Percentiles rank a stretch among this genome's conserved stretches.
Conservation (phyloP, 352 stramenopile species). For the Albugo candida region DNA sequence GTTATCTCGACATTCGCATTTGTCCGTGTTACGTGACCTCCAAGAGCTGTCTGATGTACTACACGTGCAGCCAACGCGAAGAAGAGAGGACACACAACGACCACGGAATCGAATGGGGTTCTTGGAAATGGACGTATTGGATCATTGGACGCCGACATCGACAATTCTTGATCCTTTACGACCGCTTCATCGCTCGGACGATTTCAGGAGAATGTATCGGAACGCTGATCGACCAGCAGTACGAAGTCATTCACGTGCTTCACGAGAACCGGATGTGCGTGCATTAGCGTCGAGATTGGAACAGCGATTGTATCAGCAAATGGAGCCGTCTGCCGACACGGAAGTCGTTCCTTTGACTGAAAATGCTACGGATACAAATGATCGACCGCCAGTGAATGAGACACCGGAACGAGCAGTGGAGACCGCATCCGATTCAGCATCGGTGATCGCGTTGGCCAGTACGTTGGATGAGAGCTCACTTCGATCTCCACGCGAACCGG, state of each 20-base stretch:
- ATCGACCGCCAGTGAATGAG: slow-evolving; percentile 1
- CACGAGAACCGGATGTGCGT: slow-evolving; percentile 28
- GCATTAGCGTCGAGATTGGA: slow-evolving; percentile 57
- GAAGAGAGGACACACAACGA: too few species aligned
- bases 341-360: background rate
- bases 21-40: too few species aligned
- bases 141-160: too few species aligned
- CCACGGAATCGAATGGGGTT: too few species aligned
- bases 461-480: slow-evolving; percentile 66
- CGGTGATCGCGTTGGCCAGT: slow-evolving; percentile 64
- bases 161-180: too few species aligned
- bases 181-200: too few species aligned
- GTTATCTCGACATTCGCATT: too few species aligned
- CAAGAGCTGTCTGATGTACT: too few species aligned
- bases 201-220: too few species aligned
- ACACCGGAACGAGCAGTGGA: slow-evolving; percentile 4
- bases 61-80: too few species aligned
- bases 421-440: slow-evolving; percentile 36
- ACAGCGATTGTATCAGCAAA: slow-evolving; percentile 16
- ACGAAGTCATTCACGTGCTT: background rate
- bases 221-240: slow-evolving; percentile 15
- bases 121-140: too few species aligned
- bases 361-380: slow-evolving; percentile 1
- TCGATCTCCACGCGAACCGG: slow-evolving; percentile 23
- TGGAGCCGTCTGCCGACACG: background rate